A percentile compares a stretch with the other conserved stretches of the same genome.
These are phyloP conservation scores for Paraphoma chrysanthemicola DNA, from an alignment of 2,329 filamentous ascomycete species.

Conservation along the genomic window DNA sequence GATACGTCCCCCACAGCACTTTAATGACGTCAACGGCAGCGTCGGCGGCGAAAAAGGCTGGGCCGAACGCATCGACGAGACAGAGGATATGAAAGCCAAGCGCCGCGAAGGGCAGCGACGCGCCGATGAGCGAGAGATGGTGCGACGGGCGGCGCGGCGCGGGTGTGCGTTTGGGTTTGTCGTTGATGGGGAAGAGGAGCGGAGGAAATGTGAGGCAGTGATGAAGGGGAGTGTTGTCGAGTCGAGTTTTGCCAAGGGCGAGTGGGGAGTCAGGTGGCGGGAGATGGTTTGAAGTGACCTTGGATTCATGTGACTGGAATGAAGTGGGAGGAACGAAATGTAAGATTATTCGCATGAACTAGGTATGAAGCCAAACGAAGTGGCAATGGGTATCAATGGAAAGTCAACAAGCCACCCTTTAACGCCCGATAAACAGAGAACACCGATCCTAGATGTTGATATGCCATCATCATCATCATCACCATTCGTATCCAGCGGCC, in stretches of 20 bases:
- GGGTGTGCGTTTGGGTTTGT: conserved; percentile 64
- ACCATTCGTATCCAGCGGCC: conserved; percentile 29
- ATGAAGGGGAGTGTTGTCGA: conserved; percentile 67
- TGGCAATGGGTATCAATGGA: conserved; percentile 26
- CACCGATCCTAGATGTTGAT: too few relatives aligned
- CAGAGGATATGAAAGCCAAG: conserved; percentile 59
- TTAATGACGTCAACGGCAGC: conserved; percentile 63
- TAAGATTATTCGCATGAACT: conserved; percentile 6
- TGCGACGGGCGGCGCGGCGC: conserved; percentile 68
- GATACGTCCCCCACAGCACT: conserved; percentile 49
- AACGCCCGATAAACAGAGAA: background rate
- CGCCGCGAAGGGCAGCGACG: conserved; percentile 57
- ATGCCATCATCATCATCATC: too few relatives aligned
- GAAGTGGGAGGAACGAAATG: background rate
- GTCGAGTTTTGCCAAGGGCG: conserved; percentile 66
- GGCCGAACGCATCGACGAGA: conserved; percentile 61
- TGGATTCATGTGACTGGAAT: too few relatives aligned
- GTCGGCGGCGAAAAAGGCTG: conserved; percentile 63
- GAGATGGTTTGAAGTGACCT: conserved; percentile 50
- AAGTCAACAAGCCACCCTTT: background rate
- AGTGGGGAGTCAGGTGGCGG: conserved; percentile 66
- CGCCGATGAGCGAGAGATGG: conserved; percentile 63
- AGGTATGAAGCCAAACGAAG: conserved; percentile 8
- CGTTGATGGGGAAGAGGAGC: conserved; percentile 30
- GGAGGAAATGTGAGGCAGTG: conserved; percentile 63